Base-by-base conservation (phyloP, 108 stramenopile genomes). In the Stephanodiscus triporus region DNA sequence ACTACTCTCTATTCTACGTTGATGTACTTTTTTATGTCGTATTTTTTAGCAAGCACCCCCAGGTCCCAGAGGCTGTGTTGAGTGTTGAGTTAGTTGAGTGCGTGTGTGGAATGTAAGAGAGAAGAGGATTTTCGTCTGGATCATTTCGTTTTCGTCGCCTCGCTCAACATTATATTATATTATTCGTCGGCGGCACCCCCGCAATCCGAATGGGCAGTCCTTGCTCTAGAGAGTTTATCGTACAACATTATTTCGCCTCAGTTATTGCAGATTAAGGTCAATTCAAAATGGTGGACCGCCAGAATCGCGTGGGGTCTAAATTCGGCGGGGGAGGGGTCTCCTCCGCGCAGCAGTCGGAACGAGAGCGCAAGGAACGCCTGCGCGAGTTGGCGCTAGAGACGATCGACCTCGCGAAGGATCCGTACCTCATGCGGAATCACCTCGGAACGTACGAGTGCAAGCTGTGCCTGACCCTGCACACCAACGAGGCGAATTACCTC, bases 391-490 rank as follows among this genome's bases (percentile, higher is more conserved):
- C 98, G 6, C 80, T 99, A 74, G 99, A 99, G 88, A 95, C 94
- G 19, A 93, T 98, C 68, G 99, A 99, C 81, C 76, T 99, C 29
- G 97, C 97, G 74, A 99, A 99, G 84, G 99, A 99, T 78, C 99
- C 99, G 13, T 99, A 99, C 73, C 83, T 99, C 66, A 93, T 99
- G 93, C 82, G 97, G 19, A 99, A 99, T 79, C 98, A 99, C 84
- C 79, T 99, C 42, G 99, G 99, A 27, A 96, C 91, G 7, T 98
- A 98, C 77, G 98, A 99, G 84, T 99, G 99, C 75, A 98, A 98
- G 83, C 82, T 99, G 1, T 99, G 99, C 84, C 86, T 98, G 26
- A 99, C 99, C 5, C 71, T 99, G 26, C 99, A 99, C 82, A 94
- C 95, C 79, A 98, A 97, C 73, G 98, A 98, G 83, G 97, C 97